A percentile compares a stretch with the other conserved stretches of the same genome.
Conservation (phyloP, 129 eudicot species). For the Flaveria robusta region DNA sequence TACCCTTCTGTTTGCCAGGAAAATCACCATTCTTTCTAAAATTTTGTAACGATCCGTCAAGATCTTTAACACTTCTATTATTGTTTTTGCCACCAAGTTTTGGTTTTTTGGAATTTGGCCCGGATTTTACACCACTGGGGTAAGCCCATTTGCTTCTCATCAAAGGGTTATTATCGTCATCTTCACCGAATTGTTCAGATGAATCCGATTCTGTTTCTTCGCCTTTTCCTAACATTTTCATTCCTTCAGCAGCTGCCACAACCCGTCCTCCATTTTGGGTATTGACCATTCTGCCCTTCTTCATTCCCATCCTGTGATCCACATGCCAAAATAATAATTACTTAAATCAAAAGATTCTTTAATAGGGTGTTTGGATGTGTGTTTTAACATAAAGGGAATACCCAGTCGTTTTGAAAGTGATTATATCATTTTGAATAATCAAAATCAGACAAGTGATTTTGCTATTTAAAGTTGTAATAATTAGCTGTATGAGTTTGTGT, state of each 20-base stretch:
- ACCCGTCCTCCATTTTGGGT: conserved; percentile 56
- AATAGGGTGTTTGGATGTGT: not conserved
- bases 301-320: conserved; percentile 41
- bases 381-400: not conserved
- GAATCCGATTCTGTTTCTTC: conserved; percentile 97
- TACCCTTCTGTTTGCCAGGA: conserved; percentile 52
- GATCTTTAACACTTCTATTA: conserved; percentile 30
- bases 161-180: conserved; percentile 72
- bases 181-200: conserved; percentile 64
- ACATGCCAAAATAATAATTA: conserved; percentile 16
- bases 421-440: not conserved
- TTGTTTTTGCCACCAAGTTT: conserved; percentile 47
- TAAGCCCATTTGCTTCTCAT: conserved; percentile 96
- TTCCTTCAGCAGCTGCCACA: conserved; percentile 46
- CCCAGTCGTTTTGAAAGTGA: not conserved
- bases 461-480: not conserved
- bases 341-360: conserved; percentile 10
- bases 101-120: conserved; percentile 42
- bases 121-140: conserved; percentile 56
- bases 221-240: conserved; percentile 44
- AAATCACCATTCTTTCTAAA: conserved; percentile 42
- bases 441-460: not conserved
- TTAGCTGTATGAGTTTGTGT: not conserved
- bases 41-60: conserved; percentile 49
- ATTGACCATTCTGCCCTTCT: conserved; percentile 43